Evolutionary conservation across 1,284 basidiomycete species (phyloP).

Genomic region (Puccinia coronata): DNA sequence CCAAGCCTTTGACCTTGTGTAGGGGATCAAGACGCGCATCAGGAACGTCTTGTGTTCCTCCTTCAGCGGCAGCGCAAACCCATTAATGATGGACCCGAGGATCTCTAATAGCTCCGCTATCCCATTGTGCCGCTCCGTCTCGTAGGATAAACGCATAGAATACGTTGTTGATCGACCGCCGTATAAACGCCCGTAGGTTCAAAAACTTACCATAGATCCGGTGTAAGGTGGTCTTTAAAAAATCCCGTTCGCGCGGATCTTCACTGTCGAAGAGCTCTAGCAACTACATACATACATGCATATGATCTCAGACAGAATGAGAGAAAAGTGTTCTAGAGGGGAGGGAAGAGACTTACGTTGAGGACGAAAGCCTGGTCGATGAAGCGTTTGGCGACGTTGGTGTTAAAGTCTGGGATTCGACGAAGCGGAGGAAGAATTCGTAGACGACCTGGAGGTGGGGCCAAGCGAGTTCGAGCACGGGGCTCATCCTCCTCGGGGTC

Average conservation of each 20-base stretch:
- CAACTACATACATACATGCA: constrained; percentile 63
- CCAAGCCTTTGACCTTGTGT: constrained; percentile 96
- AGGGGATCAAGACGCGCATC: constrained; percentile 92
- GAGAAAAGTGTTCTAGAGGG: not conserved
- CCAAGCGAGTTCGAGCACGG: constrained; percentile 97
- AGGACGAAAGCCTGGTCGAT: constrained; percentile 96
- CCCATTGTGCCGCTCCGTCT: constrained; percentile 97
- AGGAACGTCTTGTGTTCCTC: constrained; percentile 99
- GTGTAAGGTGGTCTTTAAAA: constrained; percentile 97
- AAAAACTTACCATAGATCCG: constrained; percentile 99
- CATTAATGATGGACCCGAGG: constrained; percentile 98
- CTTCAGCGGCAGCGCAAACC: constrained; percentile 95
- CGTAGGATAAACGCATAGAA: constrained; percentile 99
- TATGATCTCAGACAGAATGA: not conserved
- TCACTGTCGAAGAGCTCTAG: constrained; percentile 99
- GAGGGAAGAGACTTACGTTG: constrained; percentile 60
- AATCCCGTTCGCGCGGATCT: constrained; percentile 97
- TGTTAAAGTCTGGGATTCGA: constrained; percentile 98
- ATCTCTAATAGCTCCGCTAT: constrained; percentile 98
- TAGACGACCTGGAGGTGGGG: constrained; percentile 99
- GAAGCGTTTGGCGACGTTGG: constrained; percentile 94
- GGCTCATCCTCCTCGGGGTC: constrained; percentile 99
- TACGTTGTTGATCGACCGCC: constrained; percentile 98
- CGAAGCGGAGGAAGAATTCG: constrained; percentile 99
- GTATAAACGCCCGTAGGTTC: constrained; percentile 96